Percentiles rank a stretch among this genome's conserved stretches.
phyloP scores from a whole-genome alignment of 169 alveolate species.

The Plasmodium cynomolgi region DNA sequence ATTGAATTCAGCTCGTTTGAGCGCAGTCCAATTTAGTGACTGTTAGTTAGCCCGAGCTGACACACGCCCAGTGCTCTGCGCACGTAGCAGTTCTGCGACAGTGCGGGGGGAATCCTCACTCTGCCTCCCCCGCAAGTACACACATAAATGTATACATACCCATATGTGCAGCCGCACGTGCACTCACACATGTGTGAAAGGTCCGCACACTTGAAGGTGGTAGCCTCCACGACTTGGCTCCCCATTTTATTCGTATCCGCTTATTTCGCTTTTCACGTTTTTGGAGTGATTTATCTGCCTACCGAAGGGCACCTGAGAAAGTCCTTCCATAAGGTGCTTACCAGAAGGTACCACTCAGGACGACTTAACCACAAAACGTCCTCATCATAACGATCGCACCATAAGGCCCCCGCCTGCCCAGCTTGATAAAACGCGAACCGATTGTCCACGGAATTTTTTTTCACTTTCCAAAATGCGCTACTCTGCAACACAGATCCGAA shows the following conservation, averaged over 20 bases:
- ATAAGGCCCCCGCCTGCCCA: neutral
- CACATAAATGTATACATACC: neutral
- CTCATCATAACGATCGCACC: neutral
- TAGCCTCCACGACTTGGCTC: neutral
- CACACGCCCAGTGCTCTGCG: neutral
- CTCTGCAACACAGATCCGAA: neutral
- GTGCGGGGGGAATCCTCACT: neutral
- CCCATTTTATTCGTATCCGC: neutral
- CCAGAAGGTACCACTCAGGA: neutral
- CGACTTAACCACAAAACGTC: neutral
- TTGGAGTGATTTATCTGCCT: neutral
- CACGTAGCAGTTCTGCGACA: neutral
- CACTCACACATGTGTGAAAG: neutral
- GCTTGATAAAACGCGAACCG: neutral
- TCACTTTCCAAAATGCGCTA: neutral
- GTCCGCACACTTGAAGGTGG: neutral
- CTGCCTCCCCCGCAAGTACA: neutral
- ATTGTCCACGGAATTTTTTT: neutral
- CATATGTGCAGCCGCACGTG: neutral
- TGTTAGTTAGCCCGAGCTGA: neutral
- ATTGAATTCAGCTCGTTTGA: constrained; percentile 1
- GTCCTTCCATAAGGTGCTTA: neutral
- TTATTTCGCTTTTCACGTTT: neutral
- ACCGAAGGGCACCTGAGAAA: neutral
- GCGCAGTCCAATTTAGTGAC: neutral